Evolutionary conservation across 2,329 filamentous ascomycete genomes (phyloP), one percentile per base, ranked within the genome.

Genomic region (Penicillium capsulatum): DNA sequence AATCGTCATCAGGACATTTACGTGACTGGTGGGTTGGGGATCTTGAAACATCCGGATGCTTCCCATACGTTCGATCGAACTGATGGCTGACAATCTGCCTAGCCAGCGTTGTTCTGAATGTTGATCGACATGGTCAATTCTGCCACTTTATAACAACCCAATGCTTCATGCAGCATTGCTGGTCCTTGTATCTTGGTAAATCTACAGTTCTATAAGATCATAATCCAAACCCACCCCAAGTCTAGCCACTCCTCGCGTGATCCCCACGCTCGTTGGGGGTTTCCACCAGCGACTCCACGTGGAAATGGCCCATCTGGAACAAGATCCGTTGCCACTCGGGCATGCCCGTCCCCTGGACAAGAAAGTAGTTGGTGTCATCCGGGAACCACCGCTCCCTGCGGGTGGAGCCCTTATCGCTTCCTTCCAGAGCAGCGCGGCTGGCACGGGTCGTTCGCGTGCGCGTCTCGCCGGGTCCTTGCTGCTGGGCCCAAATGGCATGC

Each of bases 351-450:
- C 66, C 69, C 65, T 88, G 71, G 2, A 91, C 79, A 15, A 76
- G 66, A 2, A 70, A 60, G 3, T 79, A 70, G 52, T 85, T 81
- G 7, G 86, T 61, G 8, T 71, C 69, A 3, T 74, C 70, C 0
- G 75, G 70, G 56, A 94, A 91, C 73, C 87, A 92, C 42, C 74
- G 75, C 44, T 91, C 85, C 34, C 78, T 73, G 29, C 86, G 74
- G 6, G 81, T 86, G 2, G 69, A 78, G 19, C 74, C 73, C 45
- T 87, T 77, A 38, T 77, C 72, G 1, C 85, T 83, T 10, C 86
- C 86, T 59, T 92, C 87, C 0, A 90, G 67, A 0, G 88, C 88
- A 24, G 84, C 86, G 38, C 84, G 76, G 33, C 85, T 85, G 33
- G 83, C 80, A 38, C 87, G 71, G 0, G 88, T 94, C 2, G 76